These are phyloP conservation scores for Colletotrichum sp. DNA, from an alignment of 2,329 filamentous ascomycete genomes.

Conservation along the genomic window DNA sequence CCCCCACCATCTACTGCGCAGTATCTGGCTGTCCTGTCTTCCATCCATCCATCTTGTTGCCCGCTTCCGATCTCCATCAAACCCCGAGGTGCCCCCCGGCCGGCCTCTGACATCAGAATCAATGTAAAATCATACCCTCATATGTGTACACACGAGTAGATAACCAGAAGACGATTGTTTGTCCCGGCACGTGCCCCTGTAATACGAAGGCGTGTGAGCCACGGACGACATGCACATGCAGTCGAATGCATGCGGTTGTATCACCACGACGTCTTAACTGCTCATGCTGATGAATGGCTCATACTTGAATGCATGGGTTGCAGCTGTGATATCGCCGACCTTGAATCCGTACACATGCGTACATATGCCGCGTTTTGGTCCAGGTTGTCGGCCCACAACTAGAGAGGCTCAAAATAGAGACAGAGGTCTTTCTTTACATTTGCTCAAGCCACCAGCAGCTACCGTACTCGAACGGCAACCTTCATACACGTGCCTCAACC, in stretches of 20 bases:
- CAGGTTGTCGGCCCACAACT: background rate
- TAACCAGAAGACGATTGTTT: background rate
- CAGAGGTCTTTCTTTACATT: background rate
- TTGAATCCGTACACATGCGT: background rate
- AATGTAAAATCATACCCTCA: background rate
- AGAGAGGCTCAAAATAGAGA: background rate
- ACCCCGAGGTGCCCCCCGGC: background rate
- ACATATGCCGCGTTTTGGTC: background rate
- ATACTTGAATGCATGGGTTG: background rate
- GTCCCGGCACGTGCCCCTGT: background rate
- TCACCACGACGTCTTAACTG: background rate
- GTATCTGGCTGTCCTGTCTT: background rate
- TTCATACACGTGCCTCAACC: background rate
- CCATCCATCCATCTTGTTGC: background rate
- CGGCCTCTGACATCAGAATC: slow-evolving; percentile 2
- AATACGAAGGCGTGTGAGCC: background rate
- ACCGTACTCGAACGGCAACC: background rate
- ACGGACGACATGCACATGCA: background rate
- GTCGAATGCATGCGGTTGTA: background rate
- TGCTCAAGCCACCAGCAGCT: background rate
- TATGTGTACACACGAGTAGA: background rate
- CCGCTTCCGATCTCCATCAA: background rate
- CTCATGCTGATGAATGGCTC: background rate
- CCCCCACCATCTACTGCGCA: background rate
- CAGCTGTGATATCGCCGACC: background rate